Evolutionary conservation across 345 rosid species (phyloP).

Genomic region (Barbarea vulgaris): DNA sequence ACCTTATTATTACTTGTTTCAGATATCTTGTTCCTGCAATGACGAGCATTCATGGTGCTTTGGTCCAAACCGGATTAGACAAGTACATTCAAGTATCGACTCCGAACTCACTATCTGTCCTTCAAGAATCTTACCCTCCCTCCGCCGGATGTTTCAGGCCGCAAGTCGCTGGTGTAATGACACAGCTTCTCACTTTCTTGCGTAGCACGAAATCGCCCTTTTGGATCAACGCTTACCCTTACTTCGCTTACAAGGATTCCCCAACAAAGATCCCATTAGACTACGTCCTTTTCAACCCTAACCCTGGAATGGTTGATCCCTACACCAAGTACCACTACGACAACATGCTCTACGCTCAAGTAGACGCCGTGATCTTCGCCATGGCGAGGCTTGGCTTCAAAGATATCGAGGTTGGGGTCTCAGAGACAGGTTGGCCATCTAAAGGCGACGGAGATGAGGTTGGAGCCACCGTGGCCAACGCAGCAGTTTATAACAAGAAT

Average conservation of each 20-base stretch:
- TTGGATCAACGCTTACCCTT: conserved; percentile 97
- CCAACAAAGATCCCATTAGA: conserved; percentile 66
- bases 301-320: conserved; percentile 83
- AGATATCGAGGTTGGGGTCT: conserved; percentile 73
- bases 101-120: conserved; percentile 71
- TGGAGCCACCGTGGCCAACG: conserved; percentile 74
- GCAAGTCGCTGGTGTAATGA: conserved; percentile 57
- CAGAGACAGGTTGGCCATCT: conserved; percentile 99
- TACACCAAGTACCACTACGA: conserved; percentile 72
- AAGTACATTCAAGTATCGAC: conserved; percentile 74
- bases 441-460: conserved; percentile 74
- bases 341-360: conserved; percentile 95
- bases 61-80: conserved; percentile 71
- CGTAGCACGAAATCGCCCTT: conserved; percentile 61
- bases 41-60: conserved; percentile 69
- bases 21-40: conserved; percentile 75
- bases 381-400: conserved; percentile 65
- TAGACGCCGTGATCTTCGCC: conserved; percentile 78
- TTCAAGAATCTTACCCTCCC: conserved; percentile 81
- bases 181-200: conserved; percentile 63
- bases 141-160: conserved; percentile 78
- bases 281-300: conserved; percentile 85
- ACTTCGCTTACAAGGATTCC: conserved; percentile 85
- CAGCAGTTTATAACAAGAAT: conserved; percentile 72
- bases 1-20: background rate